These are phyloP conservation scores for Ceratonia siliqua DNA, from an alignment of 306 rosid genomes.

Conservation along the genomic window DNA sequence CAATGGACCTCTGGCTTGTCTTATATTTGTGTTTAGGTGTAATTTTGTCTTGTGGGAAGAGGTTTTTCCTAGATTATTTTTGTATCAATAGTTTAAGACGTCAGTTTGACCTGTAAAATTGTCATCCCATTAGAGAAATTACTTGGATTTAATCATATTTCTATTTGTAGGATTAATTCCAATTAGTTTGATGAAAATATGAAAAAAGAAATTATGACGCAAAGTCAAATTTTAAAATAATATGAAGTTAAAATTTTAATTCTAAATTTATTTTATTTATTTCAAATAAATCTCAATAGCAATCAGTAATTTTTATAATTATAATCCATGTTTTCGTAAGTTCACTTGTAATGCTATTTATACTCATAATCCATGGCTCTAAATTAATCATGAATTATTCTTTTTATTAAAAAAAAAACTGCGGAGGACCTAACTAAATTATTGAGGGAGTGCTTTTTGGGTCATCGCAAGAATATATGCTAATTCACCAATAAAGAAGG, in stretches of 20 bases:
- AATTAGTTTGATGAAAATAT: too few species aligned
- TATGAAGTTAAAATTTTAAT: too few species aligned
- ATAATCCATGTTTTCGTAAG: too few species aligned
- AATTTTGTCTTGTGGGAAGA: neutral
- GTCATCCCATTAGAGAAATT: neutral
- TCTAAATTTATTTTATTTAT: too few species aligned
- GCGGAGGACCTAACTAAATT: neutral
- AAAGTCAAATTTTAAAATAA: too few species aligned
- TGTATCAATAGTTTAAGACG: neutral
- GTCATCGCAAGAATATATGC: neutral
- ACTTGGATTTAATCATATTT: neutral
- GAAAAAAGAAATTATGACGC: too few species aligned
- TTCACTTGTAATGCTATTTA: too few species aligned
- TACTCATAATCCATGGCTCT: too few species aligned
- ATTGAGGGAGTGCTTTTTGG: neutral
- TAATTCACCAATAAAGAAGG: neutral
- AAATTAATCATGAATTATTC: too few species aligned
- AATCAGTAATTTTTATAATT: too few species aligned
- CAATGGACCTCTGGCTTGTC: conserved; percentile 28
- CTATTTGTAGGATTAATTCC: neutral
- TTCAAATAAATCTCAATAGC: too few species aligned
- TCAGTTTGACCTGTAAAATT: neutral
- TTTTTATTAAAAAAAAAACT: too few species aligned
- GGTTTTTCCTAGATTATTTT: neutral
- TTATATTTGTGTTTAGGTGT: conserved; percentile 1